These are phyloP conservation scores for Eremothecium coryli DNA, from an alignment of 1,139 yeast genomes.

Conservation along the genomic window DNA sequence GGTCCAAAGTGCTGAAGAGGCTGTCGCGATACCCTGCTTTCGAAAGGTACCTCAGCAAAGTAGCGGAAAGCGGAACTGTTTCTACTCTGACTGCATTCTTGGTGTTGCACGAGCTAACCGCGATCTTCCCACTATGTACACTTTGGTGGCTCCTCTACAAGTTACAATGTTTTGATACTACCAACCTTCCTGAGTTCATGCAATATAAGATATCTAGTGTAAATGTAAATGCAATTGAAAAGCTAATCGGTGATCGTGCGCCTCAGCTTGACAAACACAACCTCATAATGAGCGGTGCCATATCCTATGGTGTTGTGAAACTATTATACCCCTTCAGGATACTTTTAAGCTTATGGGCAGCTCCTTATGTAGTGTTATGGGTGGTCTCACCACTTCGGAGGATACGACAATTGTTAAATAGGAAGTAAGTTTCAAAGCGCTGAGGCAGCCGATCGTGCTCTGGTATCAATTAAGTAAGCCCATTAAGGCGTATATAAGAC, in stretches of 20 bases:
- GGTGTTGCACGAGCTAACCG: constrained; percentile 77
- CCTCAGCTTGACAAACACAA: constrained; percentile 21
- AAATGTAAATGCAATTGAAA: constrained; percentile 22
- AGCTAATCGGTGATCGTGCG: constrained; percentile 23
- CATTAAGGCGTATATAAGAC: neutral
- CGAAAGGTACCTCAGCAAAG: constrained; percentile 18
- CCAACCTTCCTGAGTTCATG: constrained; percentile 15
- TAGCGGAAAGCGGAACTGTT: constrained; percentile 44
- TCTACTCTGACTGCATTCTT: constrained; percentile 66
- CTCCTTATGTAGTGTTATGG: constrained; percentile 26
- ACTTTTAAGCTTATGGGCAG: constrained; percentile 29
- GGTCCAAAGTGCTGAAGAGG: constrained; percentile 19
- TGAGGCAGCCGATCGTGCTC: no score
- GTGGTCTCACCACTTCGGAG: constrained; percentile 18
- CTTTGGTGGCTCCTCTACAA: constrained; percentile 70
- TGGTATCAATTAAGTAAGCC: no score
- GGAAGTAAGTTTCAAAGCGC: no score
- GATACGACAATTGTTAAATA: constrained; percentile 9
- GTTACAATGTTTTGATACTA: constrained; percentile 9
- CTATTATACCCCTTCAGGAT: constrained; percentile 29
- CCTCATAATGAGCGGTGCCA: constrained; percentile 73
- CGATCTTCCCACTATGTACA: constrained; percentile 67
- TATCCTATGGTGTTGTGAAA: constrained; percentile 75
- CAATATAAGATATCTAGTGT: constrained; percentile 18
- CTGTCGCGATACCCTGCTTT: constrained; percentile 20